Evolutionary conservation across 768 basidiomycete genomes (phyloP).

Genomic region (Agrocybe praecox): DNA sequence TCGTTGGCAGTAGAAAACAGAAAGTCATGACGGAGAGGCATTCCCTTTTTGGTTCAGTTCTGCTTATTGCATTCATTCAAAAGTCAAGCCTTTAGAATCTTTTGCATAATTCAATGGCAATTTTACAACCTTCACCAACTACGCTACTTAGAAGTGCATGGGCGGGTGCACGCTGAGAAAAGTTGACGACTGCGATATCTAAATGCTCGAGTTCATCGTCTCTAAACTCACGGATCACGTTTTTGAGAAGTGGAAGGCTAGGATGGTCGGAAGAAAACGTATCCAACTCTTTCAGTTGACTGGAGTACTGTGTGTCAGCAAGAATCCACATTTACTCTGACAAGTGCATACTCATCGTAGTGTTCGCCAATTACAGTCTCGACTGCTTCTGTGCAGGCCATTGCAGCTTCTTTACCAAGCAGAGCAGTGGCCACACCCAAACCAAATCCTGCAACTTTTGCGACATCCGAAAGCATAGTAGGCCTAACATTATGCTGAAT

Average conservation of each 20-base stretch:
- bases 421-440: slow-evolving; percentile 85
- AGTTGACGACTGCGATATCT: slow-evolving; percentile 85
- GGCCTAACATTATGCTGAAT: slow-evolving; percentile 84
- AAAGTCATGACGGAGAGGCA: neutral
- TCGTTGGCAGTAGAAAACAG: slow-evolving; percentile 5
- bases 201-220: slow-evolving; percentile 96
- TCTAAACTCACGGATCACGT: slow-evolving; percentile 80
- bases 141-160: slow-evolving; percentile 88
- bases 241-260: slow-evolving; percentile 72
- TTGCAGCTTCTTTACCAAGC: slow-evolving; percentile 91
- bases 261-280: slow-evolving; percentile 67
- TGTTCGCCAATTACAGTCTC: slow-evolving; percentile 98
- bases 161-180: slow-evolving; percentile 88
- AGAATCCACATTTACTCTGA: neutral
- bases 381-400: slow-evolving; percentile 98
- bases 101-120: slow-evolving; percentile 90
- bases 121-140: slow-evolving; percentile 83
- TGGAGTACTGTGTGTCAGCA: slow-evolving; percentile 27
- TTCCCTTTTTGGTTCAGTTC: neutral
- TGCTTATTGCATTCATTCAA: neutral
- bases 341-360: slow-evolving; percentile 87
- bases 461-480: slow-evolving; percentile 80
- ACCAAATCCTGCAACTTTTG: slow-evolving; percentile 86
- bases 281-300: slow-evolving; percentile 81
- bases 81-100: slow-evolving; percentile 49